Base-by-base conservation (phyloP, 495 filamentous ascomycete species). In the Clohesyomyces aquaticus region DNA sequence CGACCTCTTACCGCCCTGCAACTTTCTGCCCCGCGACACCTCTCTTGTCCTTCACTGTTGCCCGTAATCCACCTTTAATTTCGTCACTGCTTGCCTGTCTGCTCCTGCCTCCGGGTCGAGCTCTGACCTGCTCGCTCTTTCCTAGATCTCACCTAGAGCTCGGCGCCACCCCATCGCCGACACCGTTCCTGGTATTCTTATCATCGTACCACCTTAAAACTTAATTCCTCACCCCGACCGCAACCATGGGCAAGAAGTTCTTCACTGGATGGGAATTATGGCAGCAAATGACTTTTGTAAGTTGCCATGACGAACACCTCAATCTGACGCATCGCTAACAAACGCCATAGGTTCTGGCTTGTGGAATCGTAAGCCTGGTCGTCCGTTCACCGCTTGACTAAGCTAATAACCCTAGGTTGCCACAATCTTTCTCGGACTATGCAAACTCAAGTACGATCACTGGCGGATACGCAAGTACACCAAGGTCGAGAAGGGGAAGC, bases 281-380 rank as follows among this genome's bases (percentile, higher is more conserved):
- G 93, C 84, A 95, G 82, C 88, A 96, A 81, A 83, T 96, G 85
- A 87, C 83, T 63, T 87, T 96, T 77, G 93, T 97, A 79, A 77
- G 90, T 82, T 23, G 1, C n/a, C 25, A 18, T 21, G n/a, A 29
- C 27, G 32, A 50, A 45, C 42, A 22, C n/a, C n/a, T n/a, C n/a
- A n/a, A n/a, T n/a, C 32, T 56, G 18, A 14, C 57, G 25, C 22
- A 21, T 45, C 12, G 22, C 43, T 59, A 35, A 53, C 63, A 56
- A 71, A 60, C 27, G 41, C 38, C 38, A 41, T 55, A 76, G 74
- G 59, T 54, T 10, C 59, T 75, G 59, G 75, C 69, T 54, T 73
- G 70, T 45, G 70, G 65, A 58, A 81, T 85, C 28, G 84, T 85
- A 79, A 57, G 72, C 32, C 10, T 32, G 48, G 23, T 25, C 18